Evolutionary conservation across 805 yeast species (phyloP), one percentile per base, ranked within the genome.

Genomic region (Priceomyces medius): DNA sequence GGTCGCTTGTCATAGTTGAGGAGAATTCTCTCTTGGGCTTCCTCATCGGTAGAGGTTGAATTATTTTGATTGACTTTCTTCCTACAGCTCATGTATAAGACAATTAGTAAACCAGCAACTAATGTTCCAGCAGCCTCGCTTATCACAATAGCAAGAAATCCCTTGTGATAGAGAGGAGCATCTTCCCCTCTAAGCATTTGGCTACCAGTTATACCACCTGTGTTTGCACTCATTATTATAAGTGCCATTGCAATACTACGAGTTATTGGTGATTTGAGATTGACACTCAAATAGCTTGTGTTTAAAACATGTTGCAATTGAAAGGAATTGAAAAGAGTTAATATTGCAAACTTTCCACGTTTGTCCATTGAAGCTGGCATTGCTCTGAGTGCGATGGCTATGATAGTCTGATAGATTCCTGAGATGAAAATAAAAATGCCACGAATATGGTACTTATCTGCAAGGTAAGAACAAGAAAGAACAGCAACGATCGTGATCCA

Each of bases 161-260:
- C 54, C 10, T 38, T 39, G 7, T 20, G 40, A 38, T 50, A 50
- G 14, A 38, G 20, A 7, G 53, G 53, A 14, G 34, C 42, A 37
- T 50, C 54, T 28, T 37, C 29, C 9, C 37, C 40, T 40, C 53
- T 43, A 31, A 48, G 27, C 8, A 46, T 43, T 34, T 50, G 52
- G 2, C 52, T 50, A 38, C 47, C 54, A 36, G 45, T 41, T 18
- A 50, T 44, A 24, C 53, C 52, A 7, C 49, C 54, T 14, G 47
- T 44, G 31, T 50, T 46, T 1, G 51, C 51, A 16, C 47, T 45
- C 52, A 48, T 48, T 2, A 48, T 43, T 19, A 46, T 19, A 26
- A 46, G 17, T 3, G 49, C 48, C 44, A 48, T 36, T 7, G 49
- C 41, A 19, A 50, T 38, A 38, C 46, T 48, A 20, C 53, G 41